These are phyloP conservation scores for Cornus suecica DNA, from an alignment of 148 eudicot genomes.

Conservation along the genomic window DNA sequence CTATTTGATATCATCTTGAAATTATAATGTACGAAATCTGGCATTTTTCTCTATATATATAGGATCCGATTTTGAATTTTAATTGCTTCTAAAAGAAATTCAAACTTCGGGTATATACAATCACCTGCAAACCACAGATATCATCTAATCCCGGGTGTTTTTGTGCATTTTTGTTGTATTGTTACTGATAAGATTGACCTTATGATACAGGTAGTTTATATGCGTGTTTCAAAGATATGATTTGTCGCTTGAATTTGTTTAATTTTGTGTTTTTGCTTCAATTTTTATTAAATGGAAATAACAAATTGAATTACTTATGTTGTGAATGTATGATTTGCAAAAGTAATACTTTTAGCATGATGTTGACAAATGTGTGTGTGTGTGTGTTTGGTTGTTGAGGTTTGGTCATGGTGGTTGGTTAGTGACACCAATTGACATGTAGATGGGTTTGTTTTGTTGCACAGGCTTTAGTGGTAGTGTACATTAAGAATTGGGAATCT, in stretches of 20 bases:
- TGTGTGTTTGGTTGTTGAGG: not conserved
- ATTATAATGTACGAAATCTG: too few species aligned
- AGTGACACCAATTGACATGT: not conserved
- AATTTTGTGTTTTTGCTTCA: not conserved
- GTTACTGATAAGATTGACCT: not conserved
- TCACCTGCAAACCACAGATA: too few species aligned
- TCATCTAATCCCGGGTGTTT: too few species aligned
- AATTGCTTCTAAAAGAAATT: not conserved
- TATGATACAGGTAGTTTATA: not conserved
- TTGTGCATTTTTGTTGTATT: not conserved
- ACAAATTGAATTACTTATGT: not conserved
- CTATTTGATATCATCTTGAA: not conserved
- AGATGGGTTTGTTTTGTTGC: not conserved
- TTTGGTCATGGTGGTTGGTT: not conserved
- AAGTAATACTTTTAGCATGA: not conserved
- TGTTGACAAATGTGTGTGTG: too few species aligned
- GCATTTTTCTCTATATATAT: not conserved
- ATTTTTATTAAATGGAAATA: not conserved
- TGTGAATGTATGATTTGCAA: not conserved
- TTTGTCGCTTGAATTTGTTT: not conserved
- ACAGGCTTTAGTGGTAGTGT: conserved; percentile 4
- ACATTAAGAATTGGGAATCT: conserved; percentile 26
- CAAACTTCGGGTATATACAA: too few species aligned
- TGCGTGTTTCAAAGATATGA: not conserved
- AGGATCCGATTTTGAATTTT: not conserved